Base-by-base conservation (phyloP, 805 yeast genomes). In the Saccharomyces cerevisiae region DNA sequence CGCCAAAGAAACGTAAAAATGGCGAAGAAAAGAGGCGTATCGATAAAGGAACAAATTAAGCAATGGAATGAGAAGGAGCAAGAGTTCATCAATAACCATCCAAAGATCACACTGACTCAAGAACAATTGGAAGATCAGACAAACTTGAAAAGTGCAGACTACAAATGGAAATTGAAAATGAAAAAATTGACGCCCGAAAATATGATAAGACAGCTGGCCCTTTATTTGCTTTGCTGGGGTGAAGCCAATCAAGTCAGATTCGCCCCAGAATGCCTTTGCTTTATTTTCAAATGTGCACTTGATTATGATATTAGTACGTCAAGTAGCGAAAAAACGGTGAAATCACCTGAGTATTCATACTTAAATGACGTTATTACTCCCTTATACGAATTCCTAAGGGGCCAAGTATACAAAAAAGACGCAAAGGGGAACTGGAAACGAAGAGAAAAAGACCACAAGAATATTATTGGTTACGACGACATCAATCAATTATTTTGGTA, bases 401-500 rank as follows among this genome's bases (percentile, higher is more conserved):
- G 79, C 57, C 96, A 89, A 71, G 85, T 83, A 29, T 84, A 80
- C 66, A 66, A 76, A 8, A 65, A 66, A 53, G 60, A 59, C 22
- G 55, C 70, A 27, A 79, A 81, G 48, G 88, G 85, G 3, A 73
- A 72, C 52, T 81, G 78, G 71, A 75, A 77, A 41, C 80, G 83
- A 69, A 80, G 83, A 57, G 90, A 83, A 63, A 78, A 78, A 61
- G 94, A 89, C 71, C 94, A 89, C 64, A 76, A 81, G 14, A 71
- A 79, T 28, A 80, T 81, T 4, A 83, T 89, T 55, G 97, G 97
- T 0, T 89, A 89, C 68, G 97, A 89, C 71, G 97, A 89, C 68
- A 83, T 89, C 68, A 89, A 89, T 65, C 96, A 89, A 63, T 73
- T 86, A 41, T 89, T 89, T 64, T 89, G 97, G 97, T 83, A 85